Evolutionary conservation across 306 rosid genomes (phyloP), one percentile per base, ranked within the genome.

Genomic region (Alnus glutinosa): DNA sequence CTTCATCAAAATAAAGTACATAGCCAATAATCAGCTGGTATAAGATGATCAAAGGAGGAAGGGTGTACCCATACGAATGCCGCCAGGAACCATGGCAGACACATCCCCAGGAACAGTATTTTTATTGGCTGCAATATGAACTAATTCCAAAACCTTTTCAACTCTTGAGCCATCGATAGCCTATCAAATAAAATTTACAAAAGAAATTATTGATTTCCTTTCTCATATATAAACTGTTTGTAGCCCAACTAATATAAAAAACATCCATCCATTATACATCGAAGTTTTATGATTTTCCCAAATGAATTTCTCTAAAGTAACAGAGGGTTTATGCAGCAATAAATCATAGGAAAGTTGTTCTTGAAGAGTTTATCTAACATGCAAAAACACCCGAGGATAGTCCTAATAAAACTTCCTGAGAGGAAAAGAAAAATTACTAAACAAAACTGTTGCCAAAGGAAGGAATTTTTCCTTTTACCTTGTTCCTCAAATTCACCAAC

Each of bases 21-120:
- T 77, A 42, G 36, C 44, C 62, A 55, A 79, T 68, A 55, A 75
- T 52, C 62, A 64, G 64, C 19, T 67, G 50, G 84, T 23, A 64
- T 30, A 77, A 54, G 47, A 58, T 52, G 64, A 72, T 44, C 36
- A 62, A 77, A 46, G 70, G 52, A 55, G 36, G 52, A 14, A 73
- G 66, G 63, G 32, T 55, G 32, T 94, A 94, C 98, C 98, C 98
- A 94, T 92, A 4, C 97, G 93, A 77, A 94, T 88, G 66, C 98
- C 98, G 54, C 98, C 97, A 32, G 98, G 97, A 85, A 92, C 94
- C 98, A 94, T 91, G 75, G 98, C 98, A 86, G 98, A 94, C 78
- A 94, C 95, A 39, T 94, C 98, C 74, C 98, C 98, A 4, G 97
- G 98, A 87, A 94, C 97, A 9, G 98, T 94, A 59, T 94, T 94